Conservation (phyloP, 768 basidiomycete genomes). For the Mycena capillaripes region DNA sequence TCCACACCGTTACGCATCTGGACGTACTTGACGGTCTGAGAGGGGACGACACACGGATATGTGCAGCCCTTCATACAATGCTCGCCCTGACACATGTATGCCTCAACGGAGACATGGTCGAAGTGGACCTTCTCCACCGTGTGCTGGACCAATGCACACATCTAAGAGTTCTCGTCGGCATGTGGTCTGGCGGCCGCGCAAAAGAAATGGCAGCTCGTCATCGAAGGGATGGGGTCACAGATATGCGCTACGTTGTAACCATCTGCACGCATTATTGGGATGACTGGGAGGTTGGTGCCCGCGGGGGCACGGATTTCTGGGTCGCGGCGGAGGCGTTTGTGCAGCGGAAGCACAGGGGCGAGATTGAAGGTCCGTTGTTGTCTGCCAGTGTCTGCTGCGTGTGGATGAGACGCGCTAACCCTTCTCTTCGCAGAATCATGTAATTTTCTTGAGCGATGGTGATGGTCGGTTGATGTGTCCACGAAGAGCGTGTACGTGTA, state of each 20-base stretch:
- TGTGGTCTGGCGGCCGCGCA: background rate
- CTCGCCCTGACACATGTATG: slow-evolving; percentile 27
- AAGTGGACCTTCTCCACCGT: background rate
- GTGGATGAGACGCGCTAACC: background rate
- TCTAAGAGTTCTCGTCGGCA: slow-evolving; percentile 13
- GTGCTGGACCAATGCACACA: slow-evolving; percentile 1
- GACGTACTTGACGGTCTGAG: slow-evolving; percentile 20
- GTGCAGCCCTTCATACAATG: background rate
- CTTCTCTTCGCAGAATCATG: background rate
- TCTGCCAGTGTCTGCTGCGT: background rate
- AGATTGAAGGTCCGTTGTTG: slow-evolving; percentile 11
- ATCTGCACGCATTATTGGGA: slow-evolving; percentile 6
- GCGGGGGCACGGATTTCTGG: slow-evolving; percentile 23
- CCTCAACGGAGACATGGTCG: background rate
- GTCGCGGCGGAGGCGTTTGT: slow-evolving; percentile 19
- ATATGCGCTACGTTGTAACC: slow-evolving; percentile 25
- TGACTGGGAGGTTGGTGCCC: slow-evolving; percentile 23
- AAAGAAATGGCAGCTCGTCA: background rate
- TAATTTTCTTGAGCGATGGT: background rate
- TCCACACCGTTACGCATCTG: slow-evolving; percentile 24
- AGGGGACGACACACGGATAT: background rate
- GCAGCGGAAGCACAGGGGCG: slow-evolving; percentile 12
- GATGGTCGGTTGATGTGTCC: no score
- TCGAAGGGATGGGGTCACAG: background rate
- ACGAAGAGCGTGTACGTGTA: no score